Conservation (phyloP, 345 rosid genomes). For the Luvunga scandens region DNA sequence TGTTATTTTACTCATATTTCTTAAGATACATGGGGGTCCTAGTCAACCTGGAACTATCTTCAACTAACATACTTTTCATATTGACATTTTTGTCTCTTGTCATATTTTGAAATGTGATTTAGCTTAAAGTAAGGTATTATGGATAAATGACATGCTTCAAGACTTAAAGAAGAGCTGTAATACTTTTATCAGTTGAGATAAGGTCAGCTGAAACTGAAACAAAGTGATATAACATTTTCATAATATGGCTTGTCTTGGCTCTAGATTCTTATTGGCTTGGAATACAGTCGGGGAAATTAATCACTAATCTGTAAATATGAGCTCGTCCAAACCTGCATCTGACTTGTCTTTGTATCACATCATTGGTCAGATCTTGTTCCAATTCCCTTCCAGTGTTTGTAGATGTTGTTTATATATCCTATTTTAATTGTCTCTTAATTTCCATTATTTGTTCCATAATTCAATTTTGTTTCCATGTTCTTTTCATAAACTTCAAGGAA, state of each 20-base stretch:
- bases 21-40: background rate
- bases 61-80: background rate
- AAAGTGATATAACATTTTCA: background rate
- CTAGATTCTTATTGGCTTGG: background rate
- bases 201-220: background rate
- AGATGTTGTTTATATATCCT: background rate
- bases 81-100: background rate
- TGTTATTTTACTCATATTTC: background rate
- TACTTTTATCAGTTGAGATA: background rate
- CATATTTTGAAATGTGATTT: background rate
- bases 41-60: background rate
- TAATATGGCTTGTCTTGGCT: background rate
- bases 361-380: background rate
- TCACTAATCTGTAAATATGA: background rate
- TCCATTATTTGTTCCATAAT: background rate
- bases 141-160: background rate
- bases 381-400: background rate
- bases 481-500: conserved; percentile 41
- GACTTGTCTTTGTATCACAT: background rate
- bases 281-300: background rate
- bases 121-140: background rate
- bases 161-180: background rate
- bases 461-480: background rate
- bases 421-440: background rate
- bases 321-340: background rate